Conservation (phyloP, 1,284 basidiomycete species). For the Ustilago lituana region DNA sequence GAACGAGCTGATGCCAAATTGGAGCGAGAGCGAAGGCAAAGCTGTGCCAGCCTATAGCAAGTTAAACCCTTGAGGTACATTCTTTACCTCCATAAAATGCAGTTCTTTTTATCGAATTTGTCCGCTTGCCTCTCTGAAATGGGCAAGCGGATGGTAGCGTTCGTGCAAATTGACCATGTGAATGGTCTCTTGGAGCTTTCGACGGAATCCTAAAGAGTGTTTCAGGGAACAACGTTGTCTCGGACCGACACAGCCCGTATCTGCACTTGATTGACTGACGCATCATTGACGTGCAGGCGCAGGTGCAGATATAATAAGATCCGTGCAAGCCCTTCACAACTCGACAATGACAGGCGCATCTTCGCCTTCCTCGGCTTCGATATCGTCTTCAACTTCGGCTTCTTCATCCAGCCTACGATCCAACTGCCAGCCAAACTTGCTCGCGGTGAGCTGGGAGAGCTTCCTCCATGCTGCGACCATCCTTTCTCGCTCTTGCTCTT, state of each 20-base stretch:
- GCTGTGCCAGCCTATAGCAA: background rate
- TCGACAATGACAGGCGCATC: constrained; percentile 48
- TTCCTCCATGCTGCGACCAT: constrained; percentile 32
- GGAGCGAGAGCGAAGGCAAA: constrained; percentile 30
- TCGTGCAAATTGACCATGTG: too few relatives aligned
- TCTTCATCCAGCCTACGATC: constrained; percentile 39
- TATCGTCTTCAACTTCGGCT: constrained; percentile 35
- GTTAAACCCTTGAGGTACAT: too few relatives aligned
- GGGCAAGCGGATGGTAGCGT: too few relatives aligned
- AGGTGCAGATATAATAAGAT: too few relatives aligned
- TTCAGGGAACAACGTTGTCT: background rate
- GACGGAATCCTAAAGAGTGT: too few relatives aligned
- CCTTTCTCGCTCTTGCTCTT: background rate
- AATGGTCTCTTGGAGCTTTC: too few relatives aligned
- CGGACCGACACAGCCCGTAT: too few relatives aligned
- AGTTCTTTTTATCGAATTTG: too few relatives aligned
- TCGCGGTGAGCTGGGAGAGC: constrained; percentile 14
- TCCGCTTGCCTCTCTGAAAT: too few relatives aligned
- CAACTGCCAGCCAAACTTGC: constrained; percentile 32
- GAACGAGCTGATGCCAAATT: constrained; percentile 38
- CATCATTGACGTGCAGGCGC: too few relatives aligned
- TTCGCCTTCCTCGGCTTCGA: constrained; percentile 40
- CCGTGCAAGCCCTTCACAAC: background rate
- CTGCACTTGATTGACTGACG: too few relatives aligned
- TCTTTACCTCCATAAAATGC: too few relatives aligned